Evolutionary conservation across 768 basidiomycete species (phyloP), one percentile per base, ranked within the genome.

Genomic region (Mycena polygramma): DNA sequence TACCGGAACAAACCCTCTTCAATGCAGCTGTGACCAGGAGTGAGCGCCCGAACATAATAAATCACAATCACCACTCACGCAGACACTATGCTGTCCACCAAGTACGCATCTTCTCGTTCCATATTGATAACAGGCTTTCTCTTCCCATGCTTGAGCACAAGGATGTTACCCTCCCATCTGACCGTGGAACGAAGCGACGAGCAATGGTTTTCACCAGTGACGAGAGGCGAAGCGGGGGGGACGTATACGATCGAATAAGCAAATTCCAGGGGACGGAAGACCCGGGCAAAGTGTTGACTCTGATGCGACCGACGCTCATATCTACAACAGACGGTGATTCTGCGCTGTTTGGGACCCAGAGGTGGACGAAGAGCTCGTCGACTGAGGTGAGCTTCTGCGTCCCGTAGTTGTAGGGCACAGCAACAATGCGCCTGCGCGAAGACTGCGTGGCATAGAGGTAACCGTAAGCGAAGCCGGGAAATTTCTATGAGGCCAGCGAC

Each of bases 91-190:
- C 13, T 51, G 43, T 62, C 60, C 13, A 62, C 60, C 17, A 62
- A 19, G 11, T 11, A 22, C 1, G 48, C 49, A 11, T 62, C 60
- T 22, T 37, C 37, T 5, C 17, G 8, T 8, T 49, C 43, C 48
- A 62, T 45, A 15, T 62, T 62, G 19, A 62, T 62, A 7, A 62
- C 49, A 4, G 60, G 14, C 60, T 62, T 62, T 2, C 60, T 30
- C 48, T 52, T 62, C 9, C 60, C 48, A 9, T 52, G 60, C 49
- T 52, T 49, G 0, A 62, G 15, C 8, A 62, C 60, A 0, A 62
- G 11, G 7, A 62, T 51, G 13, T 62, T 62, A 0, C 49, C 60
- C 19, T 19, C 13, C 36, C 60, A 52, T 13, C 14, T n/a, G 11
- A 11, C 9, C 11, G 2, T 4, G 2, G 17, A 19, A 2, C 51